phyloP scores from a whole-genome alignment of 495 filamentous ascomycete genomes.

The Terfezia boudieri region DNA sequence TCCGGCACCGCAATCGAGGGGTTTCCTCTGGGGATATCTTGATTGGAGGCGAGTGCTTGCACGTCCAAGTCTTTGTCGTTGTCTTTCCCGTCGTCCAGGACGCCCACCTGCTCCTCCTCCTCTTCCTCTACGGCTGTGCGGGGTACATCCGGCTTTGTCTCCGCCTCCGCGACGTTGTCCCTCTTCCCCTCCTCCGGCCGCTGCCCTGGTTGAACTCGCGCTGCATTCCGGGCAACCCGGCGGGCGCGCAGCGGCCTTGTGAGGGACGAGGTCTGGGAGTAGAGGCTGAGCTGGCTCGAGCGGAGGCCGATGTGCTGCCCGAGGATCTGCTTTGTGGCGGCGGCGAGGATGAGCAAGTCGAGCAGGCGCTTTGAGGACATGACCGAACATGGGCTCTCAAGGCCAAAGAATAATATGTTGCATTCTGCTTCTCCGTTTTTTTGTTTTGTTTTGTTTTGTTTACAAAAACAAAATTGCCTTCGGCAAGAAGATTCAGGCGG shows the following conservation, averaged over 20 bases:
- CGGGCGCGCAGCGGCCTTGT: neutral
- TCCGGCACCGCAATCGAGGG: neutral
- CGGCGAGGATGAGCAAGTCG: constrained; percentile 56
- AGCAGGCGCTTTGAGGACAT: constrained; percentile 55
- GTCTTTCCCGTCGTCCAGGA: neutral
- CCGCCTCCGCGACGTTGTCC: neutral
- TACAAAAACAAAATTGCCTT: too few relatives aligned
- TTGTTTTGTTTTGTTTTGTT: too few relatives aligned
- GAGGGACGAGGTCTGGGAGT: constrained; percentile 38
- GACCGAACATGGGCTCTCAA: neutral
- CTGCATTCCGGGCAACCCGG: neutral
- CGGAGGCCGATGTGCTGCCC: constrained; percentile 61
- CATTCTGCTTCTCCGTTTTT: too few relatives aligned
- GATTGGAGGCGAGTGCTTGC: neutral
- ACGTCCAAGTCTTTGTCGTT: neutral
- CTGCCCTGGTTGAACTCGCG: neutral
- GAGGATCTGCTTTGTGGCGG: constrained; percentile 54
- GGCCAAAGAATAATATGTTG: too few relatives aligned
- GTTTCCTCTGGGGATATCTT: neutral
- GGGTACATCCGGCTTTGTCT: neutral
- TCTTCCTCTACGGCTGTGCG: neutral
- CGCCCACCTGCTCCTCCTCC: neutral
- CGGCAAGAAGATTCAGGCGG: too few relatives aligned
- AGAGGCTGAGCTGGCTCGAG: constrained; percentile 54
- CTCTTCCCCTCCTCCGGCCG: neutral